These are phyloP conservation scores for Diplodia seriata DNA, from an alignment of 2,329 filamentous ascomycete species.

Conservation along the genomic window DNA sequence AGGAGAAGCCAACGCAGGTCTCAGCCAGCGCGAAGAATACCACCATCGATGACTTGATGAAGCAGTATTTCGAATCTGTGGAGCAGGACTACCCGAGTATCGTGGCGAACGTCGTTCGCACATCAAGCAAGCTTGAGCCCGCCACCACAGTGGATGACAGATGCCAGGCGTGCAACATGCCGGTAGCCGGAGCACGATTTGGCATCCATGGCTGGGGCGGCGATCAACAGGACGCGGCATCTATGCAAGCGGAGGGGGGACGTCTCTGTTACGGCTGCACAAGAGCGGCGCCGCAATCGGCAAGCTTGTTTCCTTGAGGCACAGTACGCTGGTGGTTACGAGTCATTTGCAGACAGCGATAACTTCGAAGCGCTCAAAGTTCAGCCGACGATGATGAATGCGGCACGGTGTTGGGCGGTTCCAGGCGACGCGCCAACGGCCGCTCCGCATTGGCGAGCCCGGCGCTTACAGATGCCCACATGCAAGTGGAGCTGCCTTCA, in stretches of 20 bases:
- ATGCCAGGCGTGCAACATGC: constrained; percentile 75
- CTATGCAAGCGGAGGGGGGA: neutral
- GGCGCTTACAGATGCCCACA: constrained; percentile 22
- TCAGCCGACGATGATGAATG: neutral
- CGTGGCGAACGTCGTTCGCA: constrained; percentile 93
- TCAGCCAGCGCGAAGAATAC: constrained; percentile 73
- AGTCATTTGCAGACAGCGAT: neutral
- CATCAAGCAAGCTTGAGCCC: constrained; percentile 78
- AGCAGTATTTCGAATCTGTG: constrained; percentile 84
- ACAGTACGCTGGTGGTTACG: constrained; percentile 2
- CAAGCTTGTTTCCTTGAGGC: constrained; percentile 25
- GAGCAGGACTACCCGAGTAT: constrained; percentile 88
- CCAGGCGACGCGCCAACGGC: constrained; percentile 11
- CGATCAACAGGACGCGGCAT: constrained; percentile 47
- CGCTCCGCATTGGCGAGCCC: constrained; percentile 3
- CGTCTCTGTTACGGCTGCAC: constrained; percentile 31
- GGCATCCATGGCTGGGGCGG: constrained; percentile 66
- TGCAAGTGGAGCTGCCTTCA: constrained; percentile 10
- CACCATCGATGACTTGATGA: constrained; percentile 91
- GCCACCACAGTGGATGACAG: constrained; percentile 39
- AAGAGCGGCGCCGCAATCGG: constrained; percentile 25
- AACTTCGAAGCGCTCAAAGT: no score
- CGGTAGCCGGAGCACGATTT: constrained; percentile 68
- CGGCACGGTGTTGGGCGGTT: constrained; percentile 4
- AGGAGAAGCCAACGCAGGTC: constrained; percentile 42